Conservation (phyloP, 192 early-diverging fungal genomes). For the Dissophora ornata region DNA sequence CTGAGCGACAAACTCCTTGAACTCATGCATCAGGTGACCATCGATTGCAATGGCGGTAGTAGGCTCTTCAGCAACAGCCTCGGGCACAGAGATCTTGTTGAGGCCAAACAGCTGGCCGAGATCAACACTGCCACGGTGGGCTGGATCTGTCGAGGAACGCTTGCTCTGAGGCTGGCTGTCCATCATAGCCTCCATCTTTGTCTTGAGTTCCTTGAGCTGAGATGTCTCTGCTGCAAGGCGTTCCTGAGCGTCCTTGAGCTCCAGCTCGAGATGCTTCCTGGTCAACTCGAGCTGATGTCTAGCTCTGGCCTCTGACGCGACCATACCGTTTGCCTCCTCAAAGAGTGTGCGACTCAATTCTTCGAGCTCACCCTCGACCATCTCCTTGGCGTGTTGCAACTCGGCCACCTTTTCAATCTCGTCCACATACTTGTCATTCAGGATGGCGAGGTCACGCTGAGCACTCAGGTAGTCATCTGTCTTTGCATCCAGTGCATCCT, state of each 20-base stretch:
- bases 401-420: slow-evolving; percentile 89
- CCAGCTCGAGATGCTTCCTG: slow-evolving; percentile 69
- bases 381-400: slow-evolving; percentile 91
- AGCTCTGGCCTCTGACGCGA: slow-evolving; percentile 81
- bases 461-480: slow-evolving; percentile 78
- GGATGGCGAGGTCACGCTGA: slow-evolving; percentile 73
- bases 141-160: slow-evolving; percentile 51
- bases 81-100: slow-evolving; percentile 53
- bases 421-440: slow-evolving; percentile 87
- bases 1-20: slow-evolving; percentile 85
- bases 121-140: slow-evolving; percentile 36
- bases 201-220: slow-evolving; percentile 87
- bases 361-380: slow-evolving; percentile 94
- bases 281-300: slow-evolving; percentile 65
- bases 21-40: slow-evolving; percentile 82
- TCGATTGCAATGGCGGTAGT: slow-evolving; percentile 70
- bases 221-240: slow-evolving; percentile 81
- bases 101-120: slow-evolving; percentile 54
- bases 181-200: slow-evolving; percentile 77
- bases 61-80: slow-evolving; percentile 43
- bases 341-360: slow-evolving; percentile 91
- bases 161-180: slow-evolving; percentile 52
- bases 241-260: slow-evolving; percentile 74
- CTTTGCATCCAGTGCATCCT: slow-evolving; percentile 75
- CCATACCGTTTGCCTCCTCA: slow-evolving; percentile 96